Evolutionary conservation across 2,329 filamentous ascomycete genomes (phyloP).

Genomic region (Fusarium piperis): DNA sequence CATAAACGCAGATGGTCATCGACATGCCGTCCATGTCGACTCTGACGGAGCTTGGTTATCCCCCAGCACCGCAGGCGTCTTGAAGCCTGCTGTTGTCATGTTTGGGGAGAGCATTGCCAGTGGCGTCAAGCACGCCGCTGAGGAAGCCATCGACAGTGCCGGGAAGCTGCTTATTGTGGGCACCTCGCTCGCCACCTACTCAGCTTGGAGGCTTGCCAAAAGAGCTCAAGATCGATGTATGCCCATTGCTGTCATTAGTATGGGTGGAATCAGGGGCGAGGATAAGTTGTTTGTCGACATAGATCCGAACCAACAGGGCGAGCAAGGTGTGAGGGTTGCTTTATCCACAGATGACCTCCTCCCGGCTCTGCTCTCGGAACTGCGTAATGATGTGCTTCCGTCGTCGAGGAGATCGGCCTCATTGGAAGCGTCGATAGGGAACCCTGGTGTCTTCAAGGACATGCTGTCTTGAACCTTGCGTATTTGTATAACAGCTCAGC

Average conservation of each 20-base stretch:
- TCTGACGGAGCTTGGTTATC: conserved; percentile 80
- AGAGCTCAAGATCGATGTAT: conserved; percentile 83
- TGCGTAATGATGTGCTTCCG: conserved; percentile 49
- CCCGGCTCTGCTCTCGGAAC: conserved; percentile 63
- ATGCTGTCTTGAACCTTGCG: conserved; percentile 62
- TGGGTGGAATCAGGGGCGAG: conserved; percentile 85
- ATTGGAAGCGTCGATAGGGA: conserved; percentile 29
- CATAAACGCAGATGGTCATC: conserved; percentile 61
- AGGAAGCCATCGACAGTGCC: conserved; percentile 81
- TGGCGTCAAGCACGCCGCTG: conserved; percentile 77
- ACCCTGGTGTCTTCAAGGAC: conserved; percentile 61
- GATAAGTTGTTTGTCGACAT: conserved; percentile 73
- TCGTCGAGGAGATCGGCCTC: conserved; percentile 7
- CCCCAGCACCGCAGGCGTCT: conserved; percentile 75
- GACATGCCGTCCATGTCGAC: conserved; percentile 74
- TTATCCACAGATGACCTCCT: conserved; percentile 66
- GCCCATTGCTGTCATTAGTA: conserved; percentile 87
- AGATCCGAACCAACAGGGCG: conserved; percentile 60
- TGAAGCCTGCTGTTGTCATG: conserved; percentile 96
- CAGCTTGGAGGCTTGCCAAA: conserved; percentile 90
- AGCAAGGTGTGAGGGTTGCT: conserved; percentile 65
- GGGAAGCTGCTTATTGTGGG: conserved; percentile 82
- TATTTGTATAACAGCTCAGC: conserved; percentile 32
- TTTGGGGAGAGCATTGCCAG: conserved; percentile 88
- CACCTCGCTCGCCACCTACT: conserved; percentile 93